Evolutionary conservation across 1,284 basidiomycete genomes (phyloP), one percentile per base, ranked within the genome.

Genomic region (Microbotryomycetes sp.): DNA sequence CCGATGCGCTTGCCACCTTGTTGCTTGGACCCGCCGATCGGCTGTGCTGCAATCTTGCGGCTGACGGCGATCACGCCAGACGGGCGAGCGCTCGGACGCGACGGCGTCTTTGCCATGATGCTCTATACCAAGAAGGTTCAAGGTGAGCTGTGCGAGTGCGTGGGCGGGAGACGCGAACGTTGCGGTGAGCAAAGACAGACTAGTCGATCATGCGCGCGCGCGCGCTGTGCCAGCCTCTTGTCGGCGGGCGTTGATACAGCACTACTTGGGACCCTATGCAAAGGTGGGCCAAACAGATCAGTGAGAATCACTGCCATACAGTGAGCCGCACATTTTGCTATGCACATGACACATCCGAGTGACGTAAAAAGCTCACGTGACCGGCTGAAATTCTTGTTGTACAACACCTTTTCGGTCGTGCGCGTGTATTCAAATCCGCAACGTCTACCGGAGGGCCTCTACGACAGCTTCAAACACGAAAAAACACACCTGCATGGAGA

Each of bases 401-500:
- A 41, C 35, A 41, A 41, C 35, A 41, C 9, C 35, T 41, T 41
- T 41, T n/a, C n/a, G n/a, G n/a, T n/a, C n/a, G n/a, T n/a, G n/a
- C n/a, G n/a, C n/a, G n/a, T n/a, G 11, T 41, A 41, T 11, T 11
- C 35, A 41, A 41, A 41, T 41, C 35, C 18, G 18, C 35, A 41
- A 41, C 9, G 11, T 41, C 35, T 41, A 55, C 24, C 45, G 26
- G 30, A 61, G 41, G 27, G 68, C 71, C 21, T 69, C 65, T 3
- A 75, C 74, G 57, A 73, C 72, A 18, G 73, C 73, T 61, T 77
- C 76, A 57, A 76, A 77, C 0, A 74, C 74, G 50, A 76, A 59
- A 65, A 77, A 77, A 45, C 55, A 57, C 11, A 57, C 54, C 54
- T 55, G 24, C n/a, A n/a, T n/a, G n/a, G n/a, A n/a, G n/a, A n/a